phyloP scores from a whole-genome alignment of 371 early-diverging fungal species.

The Dichotomocladium elegans region DNA sequence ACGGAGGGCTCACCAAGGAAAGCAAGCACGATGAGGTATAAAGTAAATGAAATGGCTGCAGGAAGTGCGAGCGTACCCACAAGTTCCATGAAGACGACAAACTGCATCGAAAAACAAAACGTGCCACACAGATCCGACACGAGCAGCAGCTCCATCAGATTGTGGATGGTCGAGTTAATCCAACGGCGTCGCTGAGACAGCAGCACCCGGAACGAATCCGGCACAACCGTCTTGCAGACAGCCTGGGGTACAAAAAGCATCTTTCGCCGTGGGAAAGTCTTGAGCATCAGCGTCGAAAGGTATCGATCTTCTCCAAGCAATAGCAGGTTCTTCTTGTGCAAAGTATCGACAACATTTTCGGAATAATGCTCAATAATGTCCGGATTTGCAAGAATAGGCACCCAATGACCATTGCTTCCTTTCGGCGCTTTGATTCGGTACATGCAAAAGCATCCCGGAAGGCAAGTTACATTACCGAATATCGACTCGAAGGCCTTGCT shows the following conservation, averaged over 20 bases:
- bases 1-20: constrained; percentile 53
- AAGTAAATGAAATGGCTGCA: constrained; percentile 74
- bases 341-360: too few species aligned
- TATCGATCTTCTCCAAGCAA: constrained; percentile 94
- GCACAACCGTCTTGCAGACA: constrained; percentile 80
- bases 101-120: constrained; percentile 88
- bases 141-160: constrained; percentile 81
- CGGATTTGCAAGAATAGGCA: too few species aligned
- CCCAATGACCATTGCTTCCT: constrained; percentile 75
- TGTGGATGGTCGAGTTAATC: too few species aligned
- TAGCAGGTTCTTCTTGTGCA: too few species aligned
- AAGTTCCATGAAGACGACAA: constrained; percentile 81
- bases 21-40: constrained; percentile 50
- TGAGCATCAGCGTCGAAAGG: constrained; percentile 91
- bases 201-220: constrained; percentile 73
- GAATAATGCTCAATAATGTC: too few species aligned
- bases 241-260: constrained; percentile 92
- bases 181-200: constrained; percentile 85
- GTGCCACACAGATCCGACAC: constrained; percentile 87
- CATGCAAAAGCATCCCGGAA: constrained; percentile 97
- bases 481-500: constrained; percentile 92
- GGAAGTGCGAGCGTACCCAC: constrained; percentile 81
- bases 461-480: constrained; percentile 95
- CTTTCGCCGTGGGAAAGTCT: constrained; percentile 87
- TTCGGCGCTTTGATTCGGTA: constrained; percentile 87